Evolutionary conservation across 371 early-diverging fungal genomes (phyloP).

Genomic region (Mortierella sp.): DNA sequence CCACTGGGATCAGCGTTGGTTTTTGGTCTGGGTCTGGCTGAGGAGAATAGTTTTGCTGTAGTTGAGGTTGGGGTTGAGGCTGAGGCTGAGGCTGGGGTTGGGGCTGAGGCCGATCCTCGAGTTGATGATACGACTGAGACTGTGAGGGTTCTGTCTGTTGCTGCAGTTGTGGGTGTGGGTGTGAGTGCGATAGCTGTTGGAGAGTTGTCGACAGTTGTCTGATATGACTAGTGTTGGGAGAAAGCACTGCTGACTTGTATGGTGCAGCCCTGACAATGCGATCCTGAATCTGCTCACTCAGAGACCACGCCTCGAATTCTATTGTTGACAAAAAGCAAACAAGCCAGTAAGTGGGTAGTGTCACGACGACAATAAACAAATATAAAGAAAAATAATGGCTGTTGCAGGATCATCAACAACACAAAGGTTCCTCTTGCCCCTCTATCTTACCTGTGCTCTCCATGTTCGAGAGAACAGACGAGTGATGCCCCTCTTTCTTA

Average conservation of each 20-base stretch:
- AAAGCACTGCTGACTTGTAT: constrained; percentile 29
- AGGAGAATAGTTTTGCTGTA: neutral
- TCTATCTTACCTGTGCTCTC: constrained; percentile 40
- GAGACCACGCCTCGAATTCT: constrained; percentile 53
- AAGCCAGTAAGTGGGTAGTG: neutral
- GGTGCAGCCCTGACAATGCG: constrained; percentile 27
- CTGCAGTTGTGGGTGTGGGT: neutral
- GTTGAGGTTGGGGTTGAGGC: neutral
- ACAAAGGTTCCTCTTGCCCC: neutral
- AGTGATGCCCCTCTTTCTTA: constrained; percentile 29
- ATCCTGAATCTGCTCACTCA: constrained; percentile 43
- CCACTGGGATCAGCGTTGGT: neutral
- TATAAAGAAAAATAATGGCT: neutral
- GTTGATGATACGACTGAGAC: neutral
- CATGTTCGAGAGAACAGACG: constrained; percentile 24
- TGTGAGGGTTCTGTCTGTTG: neutral
- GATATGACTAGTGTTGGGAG: constrained; percentile 5
- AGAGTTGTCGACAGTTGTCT: constrained; percentile 13
- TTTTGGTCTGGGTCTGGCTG: neutral
- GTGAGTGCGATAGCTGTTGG: neutral
- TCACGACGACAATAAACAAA: neutral
- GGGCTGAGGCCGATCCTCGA: neutral
- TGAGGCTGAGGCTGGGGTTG: neutral
- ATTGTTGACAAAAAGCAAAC: neutral
- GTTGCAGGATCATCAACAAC: neutral